A percentile compares a stretch with the other conserved stretches of the same genome.
Conservation (phyloP, 2,329 filamentous ascomycete genomes). For the Phaeoacremonium minimum region DNA sequence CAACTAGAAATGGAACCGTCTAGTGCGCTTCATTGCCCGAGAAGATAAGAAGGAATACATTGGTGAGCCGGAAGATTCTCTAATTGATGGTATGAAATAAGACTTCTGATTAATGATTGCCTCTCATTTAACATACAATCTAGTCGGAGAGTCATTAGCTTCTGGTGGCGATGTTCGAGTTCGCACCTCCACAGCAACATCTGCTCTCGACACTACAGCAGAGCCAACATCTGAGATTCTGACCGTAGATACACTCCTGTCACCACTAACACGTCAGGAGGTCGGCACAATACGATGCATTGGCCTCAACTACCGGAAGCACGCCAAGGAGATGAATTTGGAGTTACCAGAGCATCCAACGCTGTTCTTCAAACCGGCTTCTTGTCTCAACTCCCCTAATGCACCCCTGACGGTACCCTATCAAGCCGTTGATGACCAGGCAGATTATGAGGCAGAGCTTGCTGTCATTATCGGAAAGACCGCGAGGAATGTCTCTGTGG, state of each 20-base stretch:
- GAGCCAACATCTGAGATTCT: conserved; percentile 2
- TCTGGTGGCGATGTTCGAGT: conserved; percentile 14
- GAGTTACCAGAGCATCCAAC: conserved; percentile 26
- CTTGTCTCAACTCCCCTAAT: conserved; percentile 24
- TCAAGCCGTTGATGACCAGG: conserved; percentile 25
- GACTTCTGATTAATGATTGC: no score
- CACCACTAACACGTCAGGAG: conserved; percentile 26
- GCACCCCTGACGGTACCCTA: conserved; percentile 23
- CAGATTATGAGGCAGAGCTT: conserved; percentile 35
- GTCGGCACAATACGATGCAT: conserved; percentile 37
- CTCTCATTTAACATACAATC: no score
- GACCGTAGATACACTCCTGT: conserved; percentile 17
- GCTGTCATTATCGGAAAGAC: conserved; percentile 27
- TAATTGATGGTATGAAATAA: background rate
- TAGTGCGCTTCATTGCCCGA: conserved; percentile 6
- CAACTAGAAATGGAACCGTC: conserved; percentile 5
- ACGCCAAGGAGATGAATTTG: conserved; percentile 31
- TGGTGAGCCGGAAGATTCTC: conserved; percentile 2
- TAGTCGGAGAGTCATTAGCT: conserved; percentile 4
- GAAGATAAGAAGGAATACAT: conserved; percentile 3
- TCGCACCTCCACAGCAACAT: conserved; percentile 5
- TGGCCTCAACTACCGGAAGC: conserved; percentile 39
- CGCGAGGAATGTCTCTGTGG: conserved; percentile 29
- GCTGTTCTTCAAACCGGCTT: conserved; percentile 33
- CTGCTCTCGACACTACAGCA: background rate